phyloP scores from a whole-genome alignment of 2,329 filamentous ascomycete genomes.

The Diaporthe sp. region DNA sequence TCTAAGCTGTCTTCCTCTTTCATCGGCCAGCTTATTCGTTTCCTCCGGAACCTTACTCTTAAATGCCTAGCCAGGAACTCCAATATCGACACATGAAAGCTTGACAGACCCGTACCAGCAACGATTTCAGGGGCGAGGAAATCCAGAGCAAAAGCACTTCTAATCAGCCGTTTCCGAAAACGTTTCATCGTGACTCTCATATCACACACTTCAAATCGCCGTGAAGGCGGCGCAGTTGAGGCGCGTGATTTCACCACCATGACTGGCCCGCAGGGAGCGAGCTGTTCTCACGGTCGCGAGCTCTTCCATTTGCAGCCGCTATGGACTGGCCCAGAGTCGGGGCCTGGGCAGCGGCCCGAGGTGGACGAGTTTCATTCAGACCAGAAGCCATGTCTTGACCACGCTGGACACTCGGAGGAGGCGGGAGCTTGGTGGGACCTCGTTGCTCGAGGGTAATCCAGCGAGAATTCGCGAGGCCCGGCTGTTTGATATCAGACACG shows the following conservation, averaged over 20 bases:
- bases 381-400: background rate
- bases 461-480: background rate
- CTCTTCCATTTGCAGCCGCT: background rate
- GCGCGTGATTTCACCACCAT: conserved; percentile 2
- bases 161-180: background rate
- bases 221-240: background rate
- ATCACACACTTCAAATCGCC: background rate
- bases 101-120: background rate
- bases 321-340: background rate
- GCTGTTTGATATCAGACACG: background rate
- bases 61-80: background rate
- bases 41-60: background rate
- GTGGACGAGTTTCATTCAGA: background rate
- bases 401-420: background rate
- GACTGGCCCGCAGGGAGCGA: conserved; percentile 23
- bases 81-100: background rate
- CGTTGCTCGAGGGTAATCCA: background rate
- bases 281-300: background rate
- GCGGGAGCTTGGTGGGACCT: background rate
- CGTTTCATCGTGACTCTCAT: too few species aligned
- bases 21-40: background rate
- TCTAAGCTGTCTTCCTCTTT: background rate
- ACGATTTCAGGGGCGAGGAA: too few species aligned
- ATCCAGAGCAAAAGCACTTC: too few species aligned
- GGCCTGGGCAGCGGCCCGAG: background rate